Conservation (phyloP, 2,329 filamentous ascomycete species). For the Cordyceps cateniannulata region DNA sequence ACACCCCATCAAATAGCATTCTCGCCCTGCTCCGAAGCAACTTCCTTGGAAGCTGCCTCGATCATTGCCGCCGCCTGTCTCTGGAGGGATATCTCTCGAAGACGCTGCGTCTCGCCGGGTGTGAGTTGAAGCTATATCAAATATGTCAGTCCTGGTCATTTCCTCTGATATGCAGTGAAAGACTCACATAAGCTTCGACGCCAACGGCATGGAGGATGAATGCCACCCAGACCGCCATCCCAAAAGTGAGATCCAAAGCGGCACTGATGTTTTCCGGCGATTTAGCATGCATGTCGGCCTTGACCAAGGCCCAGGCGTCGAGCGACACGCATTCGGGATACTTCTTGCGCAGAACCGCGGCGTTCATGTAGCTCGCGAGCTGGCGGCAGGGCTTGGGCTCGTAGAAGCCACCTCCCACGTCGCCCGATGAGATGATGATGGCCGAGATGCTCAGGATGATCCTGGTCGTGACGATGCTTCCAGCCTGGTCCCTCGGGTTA, state of each 20-base stretch:
- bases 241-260: constrained; percentile 40
- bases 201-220: constrained; percentile 42
- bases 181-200: constrained; percentile 39
- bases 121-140: constrained; percentile 41
- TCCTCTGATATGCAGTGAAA: no score
- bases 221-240: constrained; percentile 44
- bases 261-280: constrained; percentile 28
- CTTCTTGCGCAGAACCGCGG: constrained; percentile 17
- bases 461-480: constrained; percentile 42
- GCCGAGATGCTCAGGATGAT: constrained; percentile 37
- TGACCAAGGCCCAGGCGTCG: constrained; percentile 26
- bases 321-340: constrained; percentile 39
- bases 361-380: constrained; percentile 31
- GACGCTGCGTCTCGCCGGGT: constrained; percentile 43
- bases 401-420: constrained; percentile 18
- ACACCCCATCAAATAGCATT: no score
- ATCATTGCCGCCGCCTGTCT: no score
- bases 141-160: not conserved
- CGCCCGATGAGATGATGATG: constrained; percentile 26
- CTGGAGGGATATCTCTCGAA: constrained; percentile 20
- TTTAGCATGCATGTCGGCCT: constrained; percentile 23
- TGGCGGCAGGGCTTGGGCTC: constrained; percentile 36
- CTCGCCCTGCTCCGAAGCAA: no score
- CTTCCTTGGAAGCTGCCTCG: no score
- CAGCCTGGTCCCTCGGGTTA: constrained; percentile 25